phyloP scores from a whole-genome alignment of 139 green algal genomes.

The Volvox africanus region DNA sequence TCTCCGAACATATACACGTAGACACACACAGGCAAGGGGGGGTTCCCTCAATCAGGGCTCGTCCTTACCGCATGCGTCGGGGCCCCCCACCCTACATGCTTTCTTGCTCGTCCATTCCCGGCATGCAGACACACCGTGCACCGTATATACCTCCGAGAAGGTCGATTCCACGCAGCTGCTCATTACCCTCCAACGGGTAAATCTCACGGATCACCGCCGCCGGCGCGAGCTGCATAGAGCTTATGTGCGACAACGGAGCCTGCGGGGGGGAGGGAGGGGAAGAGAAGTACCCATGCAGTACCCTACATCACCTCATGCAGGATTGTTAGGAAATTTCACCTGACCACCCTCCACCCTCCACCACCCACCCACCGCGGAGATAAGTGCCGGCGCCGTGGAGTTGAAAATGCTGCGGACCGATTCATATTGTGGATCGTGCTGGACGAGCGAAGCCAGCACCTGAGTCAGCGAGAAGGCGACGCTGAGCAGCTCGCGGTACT shows the following conservation, averaged over 20 bases:
- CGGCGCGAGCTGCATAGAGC: neutral
- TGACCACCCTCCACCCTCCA: neutral
- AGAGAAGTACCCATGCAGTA: no score
- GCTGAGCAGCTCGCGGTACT: conserved; percentile 16
- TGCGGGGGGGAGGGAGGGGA: neutral
- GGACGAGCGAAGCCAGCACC: neutral
- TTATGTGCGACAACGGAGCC: neutral
- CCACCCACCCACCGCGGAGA: neutral
- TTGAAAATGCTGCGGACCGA: neutral
- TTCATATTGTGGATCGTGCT: conserved; percentile 13
- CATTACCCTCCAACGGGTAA: neutral
- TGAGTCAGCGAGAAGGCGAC: neutral
- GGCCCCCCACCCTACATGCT: no score
- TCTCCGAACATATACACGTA: neutral
- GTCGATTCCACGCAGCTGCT: neutral
- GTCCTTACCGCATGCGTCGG: no score
- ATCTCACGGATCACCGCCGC: neutral
- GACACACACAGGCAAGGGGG: neutral
- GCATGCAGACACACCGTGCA: no score
- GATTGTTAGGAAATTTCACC: neutral
- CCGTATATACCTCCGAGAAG: neutral
- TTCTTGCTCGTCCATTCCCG: no score
- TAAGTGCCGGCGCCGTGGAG: neutral
- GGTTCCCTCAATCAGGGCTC: no score
- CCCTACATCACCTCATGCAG: neutral